phyloP scores from a whole-genome alignment of 441 rosid genomes.

The Bocquillonia castaneifolia region DNA sequence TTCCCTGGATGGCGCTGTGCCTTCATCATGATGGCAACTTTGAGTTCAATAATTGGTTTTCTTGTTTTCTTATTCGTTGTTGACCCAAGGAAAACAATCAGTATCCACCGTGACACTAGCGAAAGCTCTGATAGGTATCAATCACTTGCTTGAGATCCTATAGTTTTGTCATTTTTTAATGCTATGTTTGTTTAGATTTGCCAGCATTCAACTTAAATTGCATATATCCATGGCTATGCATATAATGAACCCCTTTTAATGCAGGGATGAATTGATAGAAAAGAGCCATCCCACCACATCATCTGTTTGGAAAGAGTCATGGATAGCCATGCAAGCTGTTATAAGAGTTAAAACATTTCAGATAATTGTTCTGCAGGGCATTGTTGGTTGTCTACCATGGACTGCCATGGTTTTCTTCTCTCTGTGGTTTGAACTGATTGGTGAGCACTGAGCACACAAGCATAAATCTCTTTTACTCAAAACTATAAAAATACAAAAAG shows the following conservation, averaged over 20 bases:
- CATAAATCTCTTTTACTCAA: background rate
- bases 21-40: constrained; percentile 77
- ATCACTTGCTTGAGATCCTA: background rate
- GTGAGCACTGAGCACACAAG: constrained; percentile 32
- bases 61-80: constrained; percentile 76
- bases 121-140: constrained; percentile 30
- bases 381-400: constrained; percentile 88
- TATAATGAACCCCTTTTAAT: constrained; percentile 1
- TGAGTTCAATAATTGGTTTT: constrained; percentile 68
- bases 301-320: constrained; percentile 72
- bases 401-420: constrained; percentile 97
- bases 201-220: background rate
- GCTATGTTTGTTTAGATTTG: background rate
- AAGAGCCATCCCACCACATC: constrained; percentile 32
- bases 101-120: constrained; percentile 8
- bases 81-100: constrained; percentile 58
- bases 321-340: constrained; percentile 66
- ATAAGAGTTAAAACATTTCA: constrained; percentile 78
- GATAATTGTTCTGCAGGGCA: constrained; percentile 79
- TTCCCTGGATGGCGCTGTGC: constrained; percentile 92
- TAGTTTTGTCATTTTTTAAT: background rate
- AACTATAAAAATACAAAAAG: too few relatives aligned
- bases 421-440: constrained; percentile 95
- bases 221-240: background rate
- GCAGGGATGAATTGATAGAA: constrained; percentile 53